Percentiles rank a stretch among this genome's conserved stretches.
phyloP scores from a whole-genome alignment of 2,329 filamentous ascomycete genomes.

The Epichloe aotearoae region DNA sequence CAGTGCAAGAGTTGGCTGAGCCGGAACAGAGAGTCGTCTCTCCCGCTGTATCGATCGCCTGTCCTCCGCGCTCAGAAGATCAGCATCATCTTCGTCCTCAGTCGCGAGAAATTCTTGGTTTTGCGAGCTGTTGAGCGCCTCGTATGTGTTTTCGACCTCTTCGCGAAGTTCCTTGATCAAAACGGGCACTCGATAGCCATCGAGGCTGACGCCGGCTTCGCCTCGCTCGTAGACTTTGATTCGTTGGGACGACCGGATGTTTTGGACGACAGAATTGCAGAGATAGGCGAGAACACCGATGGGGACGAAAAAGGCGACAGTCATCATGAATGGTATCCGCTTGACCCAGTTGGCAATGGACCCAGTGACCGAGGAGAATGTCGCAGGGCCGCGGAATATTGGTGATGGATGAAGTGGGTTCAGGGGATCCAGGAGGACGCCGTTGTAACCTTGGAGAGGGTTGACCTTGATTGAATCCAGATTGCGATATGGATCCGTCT shows the following conservation, averaged over 20 bases:
- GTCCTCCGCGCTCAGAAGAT: constrained; percentile 25
- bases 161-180: constrained; percentile 63
- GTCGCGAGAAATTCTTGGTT: constrained; percentile 56
- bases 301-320: constrained; percentile 59
- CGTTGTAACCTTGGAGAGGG: constrained; percentile 59
- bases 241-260: constrained; percentile 56
- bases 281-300: constrained; percentile 60
- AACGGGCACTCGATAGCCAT: constrained; percentile 62
- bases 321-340: constrained; percentile 48
- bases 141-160: constrained; percentile 66
- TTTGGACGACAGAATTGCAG: constrained; percentile 65
- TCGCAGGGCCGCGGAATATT: constrained; percentile 14
- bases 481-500: constrained; percentile 64
- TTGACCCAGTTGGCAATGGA: constrained; percentile 26
- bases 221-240: constrained; percentile 66
- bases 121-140: constrained; percentile 56
- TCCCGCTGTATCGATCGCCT: constrained; percentile 27
- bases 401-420: constrained; percentile 43
- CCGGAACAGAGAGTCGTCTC: constrained; percentile 26
- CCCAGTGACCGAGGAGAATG: constrained; percentile 20
- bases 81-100: constrained; percentile 33
- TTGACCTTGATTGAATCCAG: constrained; percentile 55
- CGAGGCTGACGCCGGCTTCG: constrained; percentile 50
- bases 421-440: constrained; percentile 59
- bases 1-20: constrained; percentile 62